Evolutionary conservation across 2,329 filamentous ascomycete species (phyloP).

Genomic region (Zasmidium cellare): DNA sequence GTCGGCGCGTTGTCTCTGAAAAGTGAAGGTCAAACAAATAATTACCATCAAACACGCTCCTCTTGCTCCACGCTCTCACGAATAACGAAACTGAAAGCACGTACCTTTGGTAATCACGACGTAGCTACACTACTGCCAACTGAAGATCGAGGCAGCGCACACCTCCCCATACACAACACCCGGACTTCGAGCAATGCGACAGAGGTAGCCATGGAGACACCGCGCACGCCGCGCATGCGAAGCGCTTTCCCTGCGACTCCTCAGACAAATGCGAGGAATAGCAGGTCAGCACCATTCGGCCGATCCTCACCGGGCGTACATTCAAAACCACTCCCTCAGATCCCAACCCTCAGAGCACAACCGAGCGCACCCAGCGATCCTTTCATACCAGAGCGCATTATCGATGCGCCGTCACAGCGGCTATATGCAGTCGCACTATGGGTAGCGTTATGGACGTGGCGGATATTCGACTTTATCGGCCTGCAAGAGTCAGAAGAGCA

Average conservation of each 20-base stretch:
- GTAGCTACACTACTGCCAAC: too few species aligned
- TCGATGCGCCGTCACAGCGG: slow-evolving; percentile 89
- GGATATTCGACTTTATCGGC: slow-evolving; percentile 80
- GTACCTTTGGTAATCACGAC: neutral
- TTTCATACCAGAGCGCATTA: slow-evolving; percentile 74
- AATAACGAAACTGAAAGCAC: neutral
- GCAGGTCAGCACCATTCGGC: slow-evolving; percentile 10
- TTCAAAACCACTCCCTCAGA: slow-evolving; percentile 27
- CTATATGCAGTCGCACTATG: slow-evolving; percentile 85
- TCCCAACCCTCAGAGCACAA: slow-evolving; percentile 20
- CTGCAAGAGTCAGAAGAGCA: slow-evolving; percentile 78
- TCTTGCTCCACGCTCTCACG: neutral
- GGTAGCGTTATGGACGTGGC: slow-evolving; percentile 73
- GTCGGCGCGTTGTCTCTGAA: neutral
- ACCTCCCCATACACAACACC: slow-evolving; percentile 4
- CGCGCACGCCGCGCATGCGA: slow-evolving; percentile 73
- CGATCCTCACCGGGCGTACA: slow-evolving; percentile 27
- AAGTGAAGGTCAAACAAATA: neutral
- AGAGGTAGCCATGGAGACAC: slow-evolving; percentile 58
- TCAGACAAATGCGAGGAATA: slow-evolving; percentile 26
- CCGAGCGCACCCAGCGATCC: slow-evolving; percentile 49
- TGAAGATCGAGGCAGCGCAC: too few species aligned
- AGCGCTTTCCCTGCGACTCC: slow-evolving; percentile 81
- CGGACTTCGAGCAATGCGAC: slow-evolving; percentile 4
- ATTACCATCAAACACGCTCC: neutral